A percentile compares a stretch with the other conserved stretches of the same genome.
These are phyloP conservation scores for Fusarium sp. DNA, from an alignment of 2,329 filamentous ascomycete genomes.

Conservation along the genomic window DNA sequence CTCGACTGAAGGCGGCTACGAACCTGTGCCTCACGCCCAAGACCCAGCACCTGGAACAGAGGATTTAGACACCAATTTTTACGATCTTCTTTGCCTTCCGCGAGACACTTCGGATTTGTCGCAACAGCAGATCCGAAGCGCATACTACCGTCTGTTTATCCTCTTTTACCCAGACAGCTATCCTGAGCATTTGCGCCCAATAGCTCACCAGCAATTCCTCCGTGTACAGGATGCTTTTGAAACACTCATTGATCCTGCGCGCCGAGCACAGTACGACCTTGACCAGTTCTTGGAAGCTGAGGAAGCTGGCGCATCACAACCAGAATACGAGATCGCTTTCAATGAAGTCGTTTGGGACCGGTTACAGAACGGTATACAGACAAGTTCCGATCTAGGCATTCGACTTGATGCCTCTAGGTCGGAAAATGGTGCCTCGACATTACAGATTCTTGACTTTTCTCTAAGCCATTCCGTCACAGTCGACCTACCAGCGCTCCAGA, in stretches of 20 bases:
- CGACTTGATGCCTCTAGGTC: conserved; percentile 51
- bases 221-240: conserved; percentile 61
- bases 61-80: conserved; percentile 52
- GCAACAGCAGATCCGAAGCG: conserved; percentile 55
- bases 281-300: conserved; percentile 41
- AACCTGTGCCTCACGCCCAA: conserved; percentile 2
- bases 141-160: conserved; percentile 60
- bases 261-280: conserved; percentile 58
- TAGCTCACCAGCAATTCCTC: conserved; percentile 57
- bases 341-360: conserved; percentile 38
- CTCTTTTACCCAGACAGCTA: conserved; percentile 60
- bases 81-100: conserved; percentile 61
- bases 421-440: conserved; percentile 1
- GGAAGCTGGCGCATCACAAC: conserved; percentile 34
- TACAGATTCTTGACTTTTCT: conserved; percentile 55
- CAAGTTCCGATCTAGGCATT: conserved; percentile 55
- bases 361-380: conserved; percentile 42
- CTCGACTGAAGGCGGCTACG: conserved; percentile 24
- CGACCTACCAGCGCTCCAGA: conserved; percentile 51
- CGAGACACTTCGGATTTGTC: conserved; percentile 45
- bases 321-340: conserved; percentile 36
- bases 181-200: conserved; percentile 53
- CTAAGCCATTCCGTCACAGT: conserved; percentile 56
- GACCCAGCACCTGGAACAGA: conserved; percentile 4
- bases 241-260: conserved; percentile 59